phyloP scores from a whole-genome alignment of 1,284 basidiomycete genomes.

The Naganishia sp. region DNA sequence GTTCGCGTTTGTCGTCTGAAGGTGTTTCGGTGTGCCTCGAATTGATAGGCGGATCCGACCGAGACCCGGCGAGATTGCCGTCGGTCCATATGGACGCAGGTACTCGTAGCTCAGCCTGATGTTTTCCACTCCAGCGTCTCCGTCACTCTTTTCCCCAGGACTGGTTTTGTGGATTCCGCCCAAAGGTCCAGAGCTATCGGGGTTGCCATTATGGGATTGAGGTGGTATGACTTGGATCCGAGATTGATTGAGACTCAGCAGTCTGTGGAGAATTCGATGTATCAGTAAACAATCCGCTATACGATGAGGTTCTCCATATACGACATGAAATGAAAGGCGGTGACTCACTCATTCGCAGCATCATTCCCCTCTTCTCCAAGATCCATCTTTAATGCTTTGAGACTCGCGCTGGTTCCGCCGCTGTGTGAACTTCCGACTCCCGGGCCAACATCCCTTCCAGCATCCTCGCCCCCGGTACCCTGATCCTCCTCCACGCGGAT shows the following conservation, averaged over 20 bases:
- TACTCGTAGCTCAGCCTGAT: slow-evolving; percentile 26
- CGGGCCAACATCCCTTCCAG: slow-evolving; percentile 9
- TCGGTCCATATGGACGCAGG: slow-evolving; percentile 25
- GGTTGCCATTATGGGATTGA: background rate
- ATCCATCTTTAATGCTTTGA: slow-evolving; percentile 22
- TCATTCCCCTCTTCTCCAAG: slow-evolving; percentile 24
- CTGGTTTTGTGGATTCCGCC: slow-evolving; percentile 24
- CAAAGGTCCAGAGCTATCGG: background rate
- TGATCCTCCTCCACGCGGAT: no score
- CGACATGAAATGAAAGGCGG: background rate
- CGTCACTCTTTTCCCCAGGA: slow-evolving; percentile 17
- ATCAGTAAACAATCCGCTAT: background rate
- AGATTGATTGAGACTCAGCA: slow-evolving; percentile 26
- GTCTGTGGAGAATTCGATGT: background rate
- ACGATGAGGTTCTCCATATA: background rate
- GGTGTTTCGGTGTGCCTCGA: slow-evolving; percentile 22
- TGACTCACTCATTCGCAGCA: slow-evolving; percentile 25
- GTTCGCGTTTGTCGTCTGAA: slow-evolving; percentile 4
- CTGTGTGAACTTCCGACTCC: slow-evolving; percentile 20
- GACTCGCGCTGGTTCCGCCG: slow-evolving; percentile 14
- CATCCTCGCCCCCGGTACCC: background rate
- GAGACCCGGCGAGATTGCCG: slow-evolving; percentile 26
- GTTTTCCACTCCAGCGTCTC: slow-evolving; percentile 24
- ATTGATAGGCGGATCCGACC: slow-evolving; percentile 24
- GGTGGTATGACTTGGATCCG: slow-evolving; percentile 24